These are phyloP conservation scores for Phycomyces blakesleeanus DNA, from an alignment of 192 early-diverging fungal species.

Conservation along the genomic window DNA sequence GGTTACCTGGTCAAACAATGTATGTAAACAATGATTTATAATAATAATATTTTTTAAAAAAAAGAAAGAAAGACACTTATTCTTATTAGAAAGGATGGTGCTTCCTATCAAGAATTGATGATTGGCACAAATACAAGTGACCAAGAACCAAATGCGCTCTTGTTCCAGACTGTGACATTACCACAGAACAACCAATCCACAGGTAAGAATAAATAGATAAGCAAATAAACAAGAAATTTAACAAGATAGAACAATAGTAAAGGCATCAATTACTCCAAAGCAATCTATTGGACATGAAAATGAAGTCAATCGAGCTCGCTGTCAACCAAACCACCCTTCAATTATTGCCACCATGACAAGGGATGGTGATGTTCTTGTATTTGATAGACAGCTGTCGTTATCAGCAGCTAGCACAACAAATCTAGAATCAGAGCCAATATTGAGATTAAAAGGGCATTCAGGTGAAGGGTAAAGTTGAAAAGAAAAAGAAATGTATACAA, in stretches of 20 bases:
- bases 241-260: constrained; percentile 56
- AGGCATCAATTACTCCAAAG: constrained; percentile 68
- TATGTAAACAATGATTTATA: constrained; percentile 26
- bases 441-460: constrained; percentile 81
- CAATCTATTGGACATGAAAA: constrained; percentile 94
- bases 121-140: constrained; percentile 96
- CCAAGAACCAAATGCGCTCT: constrained; percentile 90
- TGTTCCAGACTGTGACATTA: constrained; percentile 80
- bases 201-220: constrained; percentile 40
- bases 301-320: constrained; percentile 95
- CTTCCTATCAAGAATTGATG: constrained; percentile 82
- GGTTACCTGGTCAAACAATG: constrained; percentile 89
- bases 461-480: constrained; percentile 79
- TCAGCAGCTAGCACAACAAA: constrained; percentile 53
- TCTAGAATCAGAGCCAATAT: constrained; percentile 72
- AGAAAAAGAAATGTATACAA: constrained; percentile 1
- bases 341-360: constrained; percentile 94
- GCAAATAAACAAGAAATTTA: neutral
- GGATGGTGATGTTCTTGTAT: constrained; percentile 86
- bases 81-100: constrained; percentile 85
- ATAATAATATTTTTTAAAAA: neutral
- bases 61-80: too few relatives aligned
- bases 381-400: constrained; percentile 87
- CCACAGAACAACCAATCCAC: constrained; percentile 57
- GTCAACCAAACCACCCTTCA: constrained; percentile 93